Conservation (phyloP, 163 green algal genomes). For the Scenedesmus sp. region DNA sequence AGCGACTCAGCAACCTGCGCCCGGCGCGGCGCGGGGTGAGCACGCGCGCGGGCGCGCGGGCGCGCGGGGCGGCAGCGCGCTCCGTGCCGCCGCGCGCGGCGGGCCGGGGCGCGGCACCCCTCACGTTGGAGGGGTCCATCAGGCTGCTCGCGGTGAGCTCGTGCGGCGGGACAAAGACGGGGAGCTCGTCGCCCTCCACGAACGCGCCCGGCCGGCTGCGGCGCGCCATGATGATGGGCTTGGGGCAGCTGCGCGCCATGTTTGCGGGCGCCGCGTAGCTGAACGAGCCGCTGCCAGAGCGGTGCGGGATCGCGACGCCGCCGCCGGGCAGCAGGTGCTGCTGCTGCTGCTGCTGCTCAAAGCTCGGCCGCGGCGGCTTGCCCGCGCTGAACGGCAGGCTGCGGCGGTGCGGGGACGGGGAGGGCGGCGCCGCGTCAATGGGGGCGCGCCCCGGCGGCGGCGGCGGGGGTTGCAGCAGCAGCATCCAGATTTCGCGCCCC, state of each 20-base stretch:
- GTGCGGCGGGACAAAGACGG: conserved; percentile 24
- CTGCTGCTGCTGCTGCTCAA: not conserved
- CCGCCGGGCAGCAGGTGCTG: conserved; percentile 1
- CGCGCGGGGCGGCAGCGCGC: too few relatives aligned
- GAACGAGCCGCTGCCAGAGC: not conserved
- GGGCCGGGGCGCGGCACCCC: not conserved
- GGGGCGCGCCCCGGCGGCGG: too few relatives aligned
- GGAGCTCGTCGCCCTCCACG: conserved; percentile 8
- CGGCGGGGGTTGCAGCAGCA: too few relatives aligned
- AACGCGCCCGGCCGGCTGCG: not conserved
- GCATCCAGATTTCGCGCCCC: too few relatives aligned
- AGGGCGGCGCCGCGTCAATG: too few relatives aligned
- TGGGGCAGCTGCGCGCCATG: conserved; percentile 18
- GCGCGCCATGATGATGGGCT: conserved; percentile 23
- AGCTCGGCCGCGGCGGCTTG: too few relatives aligned
- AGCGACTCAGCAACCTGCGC: conserved; percentile 31
- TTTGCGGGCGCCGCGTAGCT: not conserved
- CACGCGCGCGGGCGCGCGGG: too few relatives aligned
- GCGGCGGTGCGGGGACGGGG: too few relatives aligned
- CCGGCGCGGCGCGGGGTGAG: too few relatives aligned
- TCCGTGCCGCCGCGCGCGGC: too few relatives aligned
- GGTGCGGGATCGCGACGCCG: conserved; percentile 20
- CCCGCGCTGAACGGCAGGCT: too few relatives aligned
- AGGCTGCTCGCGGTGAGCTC: conserved; percentile 28
- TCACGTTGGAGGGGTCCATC: conserved; percentile 25